Conservation (phyloP, 176 grass and related monocot species). For the Avena insularis region DNA sequence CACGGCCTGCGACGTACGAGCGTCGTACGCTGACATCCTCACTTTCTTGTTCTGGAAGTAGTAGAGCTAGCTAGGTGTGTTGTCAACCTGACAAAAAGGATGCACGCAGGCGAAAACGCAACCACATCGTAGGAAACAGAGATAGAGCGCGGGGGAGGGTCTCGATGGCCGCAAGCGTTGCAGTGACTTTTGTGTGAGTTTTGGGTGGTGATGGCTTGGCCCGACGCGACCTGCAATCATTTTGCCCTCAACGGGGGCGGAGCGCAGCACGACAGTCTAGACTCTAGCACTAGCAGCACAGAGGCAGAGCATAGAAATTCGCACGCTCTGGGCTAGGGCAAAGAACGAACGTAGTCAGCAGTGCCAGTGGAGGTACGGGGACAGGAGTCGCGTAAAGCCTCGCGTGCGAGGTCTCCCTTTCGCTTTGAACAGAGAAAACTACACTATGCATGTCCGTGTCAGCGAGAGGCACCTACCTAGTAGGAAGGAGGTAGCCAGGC, state of each 20-base stretch:
- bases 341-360: neutral
- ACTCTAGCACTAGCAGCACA: neutral
- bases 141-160: neutral
- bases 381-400: neutral
- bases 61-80: neutral
- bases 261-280: neutral
- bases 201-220: neutral
- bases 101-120: neutral
- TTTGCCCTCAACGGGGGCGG: neutral
- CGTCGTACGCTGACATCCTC: neutral
- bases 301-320: neutral
- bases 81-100: neutral
- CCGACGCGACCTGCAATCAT: constrained; percentile 26
- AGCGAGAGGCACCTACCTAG: neutral
- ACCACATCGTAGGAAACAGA: neutral
- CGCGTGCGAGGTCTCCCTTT: neutral
- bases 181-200: constrained; percentile 1
- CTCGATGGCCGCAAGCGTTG: neutral
- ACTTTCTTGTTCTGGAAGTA: no score
- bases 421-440: constrained; percentile 4
- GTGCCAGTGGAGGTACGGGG: neutral
- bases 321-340: neutral
- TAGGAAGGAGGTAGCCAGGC: neutral
- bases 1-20: neutral
- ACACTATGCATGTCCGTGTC: neutral